Conservation (phyloP, 2,329 filamentous ascomycete genomes). For the Aspergillus felis region DNA sequence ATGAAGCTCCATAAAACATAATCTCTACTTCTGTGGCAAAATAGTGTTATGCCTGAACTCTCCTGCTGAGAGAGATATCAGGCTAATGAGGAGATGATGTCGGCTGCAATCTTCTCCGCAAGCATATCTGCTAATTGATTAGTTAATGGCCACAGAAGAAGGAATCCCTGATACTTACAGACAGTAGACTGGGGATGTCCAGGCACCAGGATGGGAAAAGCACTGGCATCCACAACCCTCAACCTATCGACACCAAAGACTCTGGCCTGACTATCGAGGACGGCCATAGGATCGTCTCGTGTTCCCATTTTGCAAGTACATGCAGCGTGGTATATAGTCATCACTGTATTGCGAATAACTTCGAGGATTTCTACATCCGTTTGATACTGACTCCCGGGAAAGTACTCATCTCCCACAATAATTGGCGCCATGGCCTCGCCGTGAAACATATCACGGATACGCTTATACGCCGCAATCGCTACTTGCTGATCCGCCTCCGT, state of each 20-base stretch:
- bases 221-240: slow-evolving; percentile 36
- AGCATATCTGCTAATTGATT: slow-evolving; percentile 30
- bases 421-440: slow-evolving; percentile 27
- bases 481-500: slow-evolving; percentile 44
- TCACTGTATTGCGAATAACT: slow-evolving; percentile 27
- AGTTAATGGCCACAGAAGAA: slow-evolving; percentile 5
- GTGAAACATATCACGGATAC: slow-evolving; percentile 38
- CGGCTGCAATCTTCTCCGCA: slow-evolving; percentile 42
- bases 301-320: slow-evolving; percentile 34
- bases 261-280: slow-evolving; percentile 28
- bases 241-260: slow-evolving; percentile 30
- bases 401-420: slow-evolving; percentile 33
- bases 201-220: slow-evolving; percentile 36
- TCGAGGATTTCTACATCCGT: slow-evolving; percentile 45
- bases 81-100: slow-evolving; percentile 15
- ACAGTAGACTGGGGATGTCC: slow-evolving; percentile 42
- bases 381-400: slow-evolving; percentile 35
- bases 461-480: slow-evolving; percentile 41
- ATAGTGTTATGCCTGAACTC: neutral
- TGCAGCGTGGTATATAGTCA: slow-evolving; percentile 27
- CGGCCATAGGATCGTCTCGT: slow-evolving; percentile 24
- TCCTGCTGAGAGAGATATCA: neutral
- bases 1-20: too few species aligned
- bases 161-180: slow-evolving; percentile 24
- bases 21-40: neutral